phyloP scores from a whole-genome alignment of 495 filamentous ascomycete species.

The Aspergillus baeticus region DNA sequence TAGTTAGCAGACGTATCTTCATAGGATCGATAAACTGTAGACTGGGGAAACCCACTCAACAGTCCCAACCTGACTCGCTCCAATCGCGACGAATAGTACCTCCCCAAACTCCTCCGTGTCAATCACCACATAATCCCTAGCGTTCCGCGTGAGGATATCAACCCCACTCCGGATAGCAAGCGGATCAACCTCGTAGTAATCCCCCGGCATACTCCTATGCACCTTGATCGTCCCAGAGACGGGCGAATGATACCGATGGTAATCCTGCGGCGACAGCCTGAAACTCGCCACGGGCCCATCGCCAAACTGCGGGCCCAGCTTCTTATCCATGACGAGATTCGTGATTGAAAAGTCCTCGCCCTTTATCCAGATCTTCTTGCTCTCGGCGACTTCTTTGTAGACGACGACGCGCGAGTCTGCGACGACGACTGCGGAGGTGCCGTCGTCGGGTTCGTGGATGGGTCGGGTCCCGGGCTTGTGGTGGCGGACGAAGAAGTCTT shows the following conservation, averaged over 20 bases:
- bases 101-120: constrained; percentile 28
- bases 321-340: constrained; percentile 32
- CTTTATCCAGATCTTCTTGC: constrained; percentile 48
- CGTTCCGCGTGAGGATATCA: constrained; percentile 27
- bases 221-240: constrained; percentile 33
- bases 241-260: constrained; percentile 50
- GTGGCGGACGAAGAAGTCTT: constrained; percentile 47
- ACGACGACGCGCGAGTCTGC: constrained; percentile 42
- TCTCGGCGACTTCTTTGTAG: constrained; percentile 33
- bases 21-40: too few species aligned
- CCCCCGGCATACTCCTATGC: constrained; percentile 30
- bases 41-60: constrained; percentile 21
- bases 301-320: constrained; percentile 31
- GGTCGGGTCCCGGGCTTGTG: constrained; percentile 36
- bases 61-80: constrained; percentile 28
- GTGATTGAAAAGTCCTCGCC: constrained; percentile 38
- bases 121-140: constrained; percentile 26
- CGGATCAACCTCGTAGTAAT: constrained; percentile 44
- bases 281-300: constrained; percentile 43
- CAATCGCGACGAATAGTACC: constrained; percentile 33
- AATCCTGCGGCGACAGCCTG: constrained; percentile 42
- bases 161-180: constrained; percentile 19
- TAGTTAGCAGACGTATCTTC: background rate
- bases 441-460: constrained; percentile 31
- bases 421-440: constrained; percentile 29